Evolutionary conservation across 306 rosid species (phyloP), one percentile per base, ranked within the genome.

Genomic region (Casuarina equisetifolia): DNA sequence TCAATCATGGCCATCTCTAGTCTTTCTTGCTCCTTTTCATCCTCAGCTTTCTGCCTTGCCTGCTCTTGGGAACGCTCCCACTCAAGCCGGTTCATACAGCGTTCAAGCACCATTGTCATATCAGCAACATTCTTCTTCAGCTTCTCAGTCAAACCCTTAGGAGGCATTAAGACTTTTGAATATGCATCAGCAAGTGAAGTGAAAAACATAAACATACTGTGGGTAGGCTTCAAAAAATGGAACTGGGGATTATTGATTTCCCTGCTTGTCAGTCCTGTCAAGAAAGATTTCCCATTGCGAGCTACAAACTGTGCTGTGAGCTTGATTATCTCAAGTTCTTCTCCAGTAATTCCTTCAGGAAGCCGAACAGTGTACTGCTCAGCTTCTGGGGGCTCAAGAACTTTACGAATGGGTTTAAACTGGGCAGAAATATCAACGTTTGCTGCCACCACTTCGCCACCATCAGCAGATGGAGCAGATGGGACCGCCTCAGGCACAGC

Each of bases 41-140:
- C 93, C 79, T 92, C 97, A 15, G 93, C 97, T 82, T 92, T 92
- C 82, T 92, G 97, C 87, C 98, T 89, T 45, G 97, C 97, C 86
- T 95, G 96, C 86, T 95, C 97, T 78, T 95, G 96, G 1, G 98
- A 95, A 1, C 91, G 92, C 79, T 95, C 98, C 97, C 98, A 92
- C 82, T 89, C 97, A 72, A 92, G 84, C 86, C 98, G 88, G 69
- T 91, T 91, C 83, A 87, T 93, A 72, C 97, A 92, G 61, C 97
- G 85, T 80, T 92, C 97, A 69, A 95, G 98, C 49, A 92, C 97
- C 40, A 92, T 92, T 6, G 93, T 92, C 97, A 92, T 92, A 76
- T 95, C 96, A 74, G 87, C 59, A 55, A 89, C 89, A 81, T 96
- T 92, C 77, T 82, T 92, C 86, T 84, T 95, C 57, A 92, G 84